Evolutionary conservation across 2,329 filamentous ascomycete species (phyloP), one percentile per base, ranked within the genome.

Genomic region (Sporothrix pseudoabietina): DNA sequence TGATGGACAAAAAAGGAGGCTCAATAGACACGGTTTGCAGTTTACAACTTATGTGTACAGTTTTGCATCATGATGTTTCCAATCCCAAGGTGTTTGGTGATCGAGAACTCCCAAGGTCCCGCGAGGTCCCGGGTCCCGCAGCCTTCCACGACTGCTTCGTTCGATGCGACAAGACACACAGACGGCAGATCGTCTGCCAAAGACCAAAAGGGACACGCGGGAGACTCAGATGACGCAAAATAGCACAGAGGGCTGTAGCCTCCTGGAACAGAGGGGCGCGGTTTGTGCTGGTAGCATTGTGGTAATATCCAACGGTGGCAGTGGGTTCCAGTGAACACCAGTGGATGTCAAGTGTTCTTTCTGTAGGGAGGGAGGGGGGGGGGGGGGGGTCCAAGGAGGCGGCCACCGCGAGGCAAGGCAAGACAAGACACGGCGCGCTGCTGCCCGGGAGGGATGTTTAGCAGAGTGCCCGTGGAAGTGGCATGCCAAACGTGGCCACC

Each of bases 171-270:
- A 47, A 65, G 61, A 44, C 39, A 47, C 61, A 39, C 16, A n/a
- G 39, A 19, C 39, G n/a, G 61, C n/a, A 44, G n/a, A 65, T 26
- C 59, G 19, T 26, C 59, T 10, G n/a, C 14, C 59, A 9, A 44
- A 39, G 19, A 44, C 12, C 59, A 26, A 16, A 16, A 47, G 10
- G n/a, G 39, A 4, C 61, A 65, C 39, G 39, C 61, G 61, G n/a
- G n/a, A 49, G 39, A 65, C 39, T 26, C 61, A 47, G 39, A 41
- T 47, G n/a, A 47, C 61, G 39, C 61, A 44, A 65, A 44, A 65
- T 16, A n/a, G 61, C 39, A 9, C 22, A 30, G 61, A 16, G n/a
- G n/a, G 39, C n/a, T n/a, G 16, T n/a, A n/a, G n/a, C n/a, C n/a
- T n/a, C 10, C 61, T 14, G 39, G n/a, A n/a, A 26, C 10, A 41